Conservation (phyloP, 1,284 basidiomycete species). For the Ceratobasidium theobromae region DNA sequence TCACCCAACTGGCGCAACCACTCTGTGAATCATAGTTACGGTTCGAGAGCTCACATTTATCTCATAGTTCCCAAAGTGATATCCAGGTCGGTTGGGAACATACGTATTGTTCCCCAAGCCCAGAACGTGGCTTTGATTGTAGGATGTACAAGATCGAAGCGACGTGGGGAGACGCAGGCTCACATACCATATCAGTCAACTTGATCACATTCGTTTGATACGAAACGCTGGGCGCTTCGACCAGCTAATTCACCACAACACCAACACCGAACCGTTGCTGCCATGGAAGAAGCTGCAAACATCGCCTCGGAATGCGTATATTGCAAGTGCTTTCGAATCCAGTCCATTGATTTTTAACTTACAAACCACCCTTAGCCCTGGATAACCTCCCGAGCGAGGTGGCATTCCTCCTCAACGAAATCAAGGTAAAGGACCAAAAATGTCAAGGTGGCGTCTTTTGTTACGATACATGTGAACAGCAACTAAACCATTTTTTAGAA, state of each 20-base stretch:
- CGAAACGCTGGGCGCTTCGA: background rate
- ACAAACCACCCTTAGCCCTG: conserved; percentile 51
- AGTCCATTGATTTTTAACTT: background rate
- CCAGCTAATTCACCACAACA: conserved; percentile 1
- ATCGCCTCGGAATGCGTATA: conserved; percentile 69
- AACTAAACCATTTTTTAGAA: conserved; percentile 49
- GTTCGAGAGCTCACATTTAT: too few species aligned
- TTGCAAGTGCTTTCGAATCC: conserved; percentile 52
- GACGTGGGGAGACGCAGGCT: background rate
- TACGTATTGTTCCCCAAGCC: background rate
- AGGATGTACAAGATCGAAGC: background rate
- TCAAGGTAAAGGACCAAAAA: conserved; percentile 50
- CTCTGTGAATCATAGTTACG: too few species aligned
- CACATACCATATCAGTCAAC: background rate
- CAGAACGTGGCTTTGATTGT: background rate
- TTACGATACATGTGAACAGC: conserved; percentile 42
- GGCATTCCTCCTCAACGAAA: conserved; percentile 69
- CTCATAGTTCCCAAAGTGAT: too few species aligned
- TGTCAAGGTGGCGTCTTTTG: conserved; percentile 10
- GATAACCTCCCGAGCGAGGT: conserved; percentile 77
- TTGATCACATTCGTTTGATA: too few species aligned
- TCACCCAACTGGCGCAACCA: too few species aligned
- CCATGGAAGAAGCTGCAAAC: conserved; percentile 65
- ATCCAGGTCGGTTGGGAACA: background rate
- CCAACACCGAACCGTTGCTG: background rate